Conservation (phyloP, 164 flowering plant species). For the Liquidambar formosana region DNA sequence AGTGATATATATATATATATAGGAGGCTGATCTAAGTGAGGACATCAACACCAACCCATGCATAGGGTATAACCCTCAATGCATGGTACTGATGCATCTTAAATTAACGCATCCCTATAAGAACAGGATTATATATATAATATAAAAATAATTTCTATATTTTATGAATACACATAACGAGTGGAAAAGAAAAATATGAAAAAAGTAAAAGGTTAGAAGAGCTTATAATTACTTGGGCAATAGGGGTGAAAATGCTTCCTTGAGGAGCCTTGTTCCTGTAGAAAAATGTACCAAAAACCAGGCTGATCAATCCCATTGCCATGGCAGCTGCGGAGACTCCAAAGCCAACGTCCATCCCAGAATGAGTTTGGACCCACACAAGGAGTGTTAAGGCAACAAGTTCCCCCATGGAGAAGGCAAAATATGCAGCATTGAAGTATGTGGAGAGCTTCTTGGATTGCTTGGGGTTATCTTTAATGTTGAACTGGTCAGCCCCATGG, state of each 20-base stretch:
- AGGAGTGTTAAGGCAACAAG: slow-evolving; percentile 83
- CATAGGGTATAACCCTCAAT: no score
- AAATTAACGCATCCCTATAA: no score
- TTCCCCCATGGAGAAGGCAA: slow-evolving; percentile 91
- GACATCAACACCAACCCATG: no score
- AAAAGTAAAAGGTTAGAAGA: background rate
- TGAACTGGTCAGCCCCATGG: slow-evolving; percentile 94
- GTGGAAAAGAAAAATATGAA: no score
- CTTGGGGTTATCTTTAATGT: slow-evolving; percentile 32
- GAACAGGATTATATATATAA: no score
- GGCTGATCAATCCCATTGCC: slow-evolving; percentile 74
- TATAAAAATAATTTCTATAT: no score
- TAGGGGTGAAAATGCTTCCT: slow-evolving; percentile 84
- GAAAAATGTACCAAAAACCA: slow-evolving; percentile 65
- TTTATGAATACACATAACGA: no score
- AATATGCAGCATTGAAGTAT: slow-evolving; percentile 93
- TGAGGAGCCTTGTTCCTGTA: slow-evolving; percentile 82
- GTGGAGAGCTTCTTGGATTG: slow-evolving; percentile 74
- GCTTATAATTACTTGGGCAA: slow-evolving; percentile 65
- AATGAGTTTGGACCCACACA: slow-evolving; percentile 88
- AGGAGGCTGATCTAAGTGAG: no score
- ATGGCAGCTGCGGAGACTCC: slow-evolving; percentile 90
- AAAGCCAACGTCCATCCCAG: slow-evolving; percentile 95
- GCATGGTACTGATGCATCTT: no score
- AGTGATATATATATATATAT: no score